Percentiles rank a stretch among this genome's conserved stretches.
Conservation (phyloP, 768 basidiomycete species). For the Naganishia vaughanmartiniae region DNA sequence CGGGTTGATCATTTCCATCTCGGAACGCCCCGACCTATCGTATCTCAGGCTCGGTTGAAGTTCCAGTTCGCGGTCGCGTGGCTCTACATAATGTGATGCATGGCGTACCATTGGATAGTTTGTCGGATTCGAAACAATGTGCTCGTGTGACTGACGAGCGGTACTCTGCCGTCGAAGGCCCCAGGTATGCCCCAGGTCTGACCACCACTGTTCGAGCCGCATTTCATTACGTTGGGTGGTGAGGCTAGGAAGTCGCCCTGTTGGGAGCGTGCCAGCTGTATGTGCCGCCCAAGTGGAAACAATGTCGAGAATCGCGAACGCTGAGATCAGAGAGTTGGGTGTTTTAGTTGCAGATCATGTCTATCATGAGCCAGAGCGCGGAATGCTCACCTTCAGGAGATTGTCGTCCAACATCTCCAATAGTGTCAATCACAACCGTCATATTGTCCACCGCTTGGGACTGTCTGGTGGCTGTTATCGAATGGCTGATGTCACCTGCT, state of each 20-base stretch:
- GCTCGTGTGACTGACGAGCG: background rate
- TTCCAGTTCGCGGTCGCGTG: background rate
- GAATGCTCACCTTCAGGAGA: constrained; percentile 42
- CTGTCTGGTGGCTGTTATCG: constrained; percentile 40
- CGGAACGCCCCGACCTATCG: background rate
- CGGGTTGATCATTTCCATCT: background rate
- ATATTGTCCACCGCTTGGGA: constrained; percentile 50
- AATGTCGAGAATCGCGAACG: constrained; percentile 46
- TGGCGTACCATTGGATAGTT: background rate
- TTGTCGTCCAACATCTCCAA: constrained; percentile 45
- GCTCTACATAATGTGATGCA: background rate
- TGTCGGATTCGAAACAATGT: background rate
- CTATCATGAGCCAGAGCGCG: background rate
- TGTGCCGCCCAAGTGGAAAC: constrained; percentile 45
- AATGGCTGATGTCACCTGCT: constrained; percentile 30
- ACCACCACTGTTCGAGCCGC: constrained; percentile 28
- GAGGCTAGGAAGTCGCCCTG: constrained; percentile 16
- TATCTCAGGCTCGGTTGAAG: background rate
- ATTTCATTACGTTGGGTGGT: constrained; percentile 20
- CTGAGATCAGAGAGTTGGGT: constrained; percentile 30
- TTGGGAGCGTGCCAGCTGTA: constrained; percentile 13
- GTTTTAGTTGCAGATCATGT: background rate
- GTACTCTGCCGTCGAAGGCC: constrained; percentile 18
- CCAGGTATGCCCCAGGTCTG: constrained; percentile 23
- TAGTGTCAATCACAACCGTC: constrained; percentile 43